Evolutionary conservation across 768 basidiomycete species (phyloP), one percentile per base, ranked within the genome.

Genomic region (Auricularia sp.): DNA sequence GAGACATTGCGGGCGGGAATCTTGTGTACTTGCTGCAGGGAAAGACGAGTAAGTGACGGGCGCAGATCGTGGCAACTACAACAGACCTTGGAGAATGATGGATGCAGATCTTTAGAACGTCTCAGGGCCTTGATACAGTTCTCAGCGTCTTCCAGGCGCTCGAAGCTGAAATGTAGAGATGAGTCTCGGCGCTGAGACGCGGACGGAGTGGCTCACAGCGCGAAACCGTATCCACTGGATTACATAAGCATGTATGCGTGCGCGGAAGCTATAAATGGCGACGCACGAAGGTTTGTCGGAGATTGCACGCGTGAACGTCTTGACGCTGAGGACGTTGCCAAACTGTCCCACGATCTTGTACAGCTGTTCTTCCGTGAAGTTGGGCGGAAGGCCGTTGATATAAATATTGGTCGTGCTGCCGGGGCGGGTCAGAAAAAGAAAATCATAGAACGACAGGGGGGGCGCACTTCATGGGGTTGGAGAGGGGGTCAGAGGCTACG

Each of bases 361-460:
- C 51, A 93, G 78, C 66, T 90, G 83, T 66, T 90, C 90, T 70
- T 92, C 91, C 0, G 89, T 85, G 70, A 83, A 92, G 74, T 91
- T 85, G 3, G 90, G 87, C 2, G 90, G 90, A 16, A 93, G 81
- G 12, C 91, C 91, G 70, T 93, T 93, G 76, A 93, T 91, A 72
- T 93, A 93, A 0, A 93, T 87, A 69, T 93, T 93, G 0, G 91
- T 88, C 1, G 88, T 85, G 29, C 68, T 72, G 43, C 36, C 29
- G 64, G 44, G 36, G 33, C 39, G 43, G 47, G 29, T 29, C 29
- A 39, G 3, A 47, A 11, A 42, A 14, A 14, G 12, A 14, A 5
- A 16, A 51, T 18, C 3, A 18, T 8, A 5, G 5, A 51, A 51
- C 10, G 47, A 16, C 11, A 16, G 47, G 6, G 47, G 47, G 47